phyloP scores from a whole-genome alignment of 164 flowering plant genomes.

The Taxillus chinensis region DNA sequence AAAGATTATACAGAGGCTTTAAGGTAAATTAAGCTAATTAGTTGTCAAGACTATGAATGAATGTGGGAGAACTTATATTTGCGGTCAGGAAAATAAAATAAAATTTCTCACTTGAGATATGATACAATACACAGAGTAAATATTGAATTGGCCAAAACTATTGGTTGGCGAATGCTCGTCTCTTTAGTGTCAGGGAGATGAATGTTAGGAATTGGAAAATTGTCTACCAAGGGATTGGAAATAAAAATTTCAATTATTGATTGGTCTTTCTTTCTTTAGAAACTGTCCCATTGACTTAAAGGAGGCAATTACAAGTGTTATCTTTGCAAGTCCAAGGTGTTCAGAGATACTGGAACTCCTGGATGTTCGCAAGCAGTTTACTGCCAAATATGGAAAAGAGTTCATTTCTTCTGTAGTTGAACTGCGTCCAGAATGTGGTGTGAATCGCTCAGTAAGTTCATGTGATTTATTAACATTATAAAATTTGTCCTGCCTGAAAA shows the following conservation, averaged over 20 bases:
- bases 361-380: slow-evolving; percentile 67
- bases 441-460: slow-evolving; percentile 54
- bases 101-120: too few relatives aligned
- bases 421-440: slow-evolving; percentile 85
- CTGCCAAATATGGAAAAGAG: slow-evolving; percentile 91
- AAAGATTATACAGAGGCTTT: too few relatives aligned
- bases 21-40: too few relatives aligned
- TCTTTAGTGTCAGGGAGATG: too few relatives aligned
- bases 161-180: too few relatives aligned
- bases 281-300: slow-evolving; percentile 89
- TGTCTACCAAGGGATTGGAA: background rate
- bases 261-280: slow-evolving; percentile 25
- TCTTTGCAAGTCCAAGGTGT: slow-evolving; percentile 89
- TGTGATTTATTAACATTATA: background rate
- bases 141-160: too few relatives aligned
- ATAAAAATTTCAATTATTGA: slow-evolving; percentile 1
- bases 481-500: background rate
- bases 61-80: too few relatives aligned
- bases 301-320: slow-evolving; percentile 77
- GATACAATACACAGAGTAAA: too few relatives aligned
- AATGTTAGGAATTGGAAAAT: background rate
- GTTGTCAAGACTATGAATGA: too few relatives aligned
- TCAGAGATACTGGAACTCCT: slow-evolving; percentile 70
- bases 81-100: too few relatives aligned
- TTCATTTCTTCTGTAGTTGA: slow-evolving; percentile 68